Base-by-base conservation (phyloP, 352 stramenopile species). In the Phytopythium chamaehyphon region DNA sequence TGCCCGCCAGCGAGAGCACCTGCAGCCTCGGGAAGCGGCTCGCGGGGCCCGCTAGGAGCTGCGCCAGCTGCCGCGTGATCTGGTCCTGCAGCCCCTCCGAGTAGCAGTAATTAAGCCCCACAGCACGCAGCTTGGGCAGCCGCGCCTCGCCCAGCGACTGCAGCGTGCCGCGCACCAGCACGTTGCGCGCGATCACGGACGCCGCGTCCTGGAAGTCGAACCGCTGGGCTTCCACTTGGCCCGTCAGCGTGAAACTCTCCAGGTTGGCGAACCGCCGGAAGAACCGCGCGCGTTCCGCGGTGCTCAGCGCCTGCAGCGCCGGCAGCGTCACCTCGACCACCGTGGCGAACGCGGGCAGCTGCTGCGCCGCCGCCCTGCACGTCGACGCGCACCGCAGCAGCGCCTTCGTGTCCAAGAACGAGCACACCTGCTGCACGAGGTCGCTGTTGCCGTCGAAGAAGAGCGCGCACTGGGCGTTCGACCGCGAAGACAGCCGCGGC, bases 371-470 rank as follows among this genome's bases (percentile, higher is more conserved):
- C 4, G 43, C 46, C n/a, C 51, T 47, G 51, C 62, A 77, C 39
- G 71, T 77, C 0, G 56, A 53, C 6, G 67, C 63, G 21, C 66
- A 77, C 18, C 63, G 57, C 40, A 82, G 45, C 2, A 76, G 44
- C 14, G 69, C 69, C 1, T 23, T 40, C 7, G 71, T 57, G 33
- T 55, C 47, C 37, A 86, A 46, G 35, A 82, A 86, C 12, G 64
- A 68, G 36, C 61, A 77, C 12, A 86, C 51, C 11, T 65, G 59
- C 26, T 71, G 66, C 33, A 86, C 16, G 6, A 80, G 40, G 24
- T 82, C 74, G 9, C 35, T 24, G 42, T 79, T 82, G 18, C 71
- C 74, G 44, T 77, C 53, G 19, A 85, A 69, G 47, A 83, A 76
- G 28, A 86, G 42, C 12, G 59, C 47, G 24, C 60, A 73, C 9